Base-by-base conservation (phyloP, 129 eudicot genomes). In the Chrysanthemum makinoi region DNA sequence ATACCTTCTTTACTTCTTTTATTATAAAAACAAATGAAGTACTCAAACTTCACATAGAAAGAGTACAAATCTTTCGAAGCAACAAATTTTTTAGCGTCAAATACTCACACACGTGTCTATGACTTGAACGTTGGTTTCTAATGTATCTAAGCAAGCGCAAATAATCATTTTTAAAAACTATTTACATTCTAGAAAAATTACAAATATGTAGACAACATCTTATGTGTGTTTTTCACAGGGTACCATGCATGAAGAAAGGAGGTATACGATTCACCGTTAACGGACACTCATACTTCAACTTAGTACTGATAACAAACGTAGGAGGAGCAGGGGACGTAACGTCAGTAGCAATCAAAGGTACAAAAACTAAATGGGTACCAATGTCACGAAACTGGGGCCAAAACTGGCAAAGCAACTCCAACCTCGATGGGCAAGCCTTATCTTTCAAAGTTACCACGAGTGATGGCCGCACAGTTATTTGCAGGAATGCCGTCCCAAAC, bases 321-420 rank as follows among this genome's bases (percentile, higher is more conserved):
- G 96, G 87, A 19, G 96, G 91, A 30, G 87, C 96, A 15, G 96
- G 96, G 0, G 96, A 89, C 69, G 87, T 89, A 19, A 77, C 80
- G 17, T 76, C 87, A 0, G 91, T 83, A 47, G 78, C 87, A 1
- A 68, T 89, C 69, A 86, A 86, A 76, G 96, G 91, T 55, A 83
- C 96, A 5, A 77, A 71, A 39, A 79, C 91, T 0, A 70, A 55
- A 24, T 89, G 96, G 96, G 69, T 71, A 47, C 72, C 89, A 2
- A 89, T 89, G 96, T 86, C 89, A 3, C 69, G 96, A 57, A 89
- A 89, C 78, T 89, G 96, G 96, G 96, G 96, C 6, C 96, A 89
- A 46, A 89, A 89, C 66, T 89, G 96, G 96, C 91, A 89, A 58
- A 89, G 91, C 86, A 86, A 77, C 77, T 47, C 87, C 1, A 56